Evolutionary conservation across 352 stramenopile genomes (phyloP).

Genomic region (Phytophthora pluvialis): DNA sequence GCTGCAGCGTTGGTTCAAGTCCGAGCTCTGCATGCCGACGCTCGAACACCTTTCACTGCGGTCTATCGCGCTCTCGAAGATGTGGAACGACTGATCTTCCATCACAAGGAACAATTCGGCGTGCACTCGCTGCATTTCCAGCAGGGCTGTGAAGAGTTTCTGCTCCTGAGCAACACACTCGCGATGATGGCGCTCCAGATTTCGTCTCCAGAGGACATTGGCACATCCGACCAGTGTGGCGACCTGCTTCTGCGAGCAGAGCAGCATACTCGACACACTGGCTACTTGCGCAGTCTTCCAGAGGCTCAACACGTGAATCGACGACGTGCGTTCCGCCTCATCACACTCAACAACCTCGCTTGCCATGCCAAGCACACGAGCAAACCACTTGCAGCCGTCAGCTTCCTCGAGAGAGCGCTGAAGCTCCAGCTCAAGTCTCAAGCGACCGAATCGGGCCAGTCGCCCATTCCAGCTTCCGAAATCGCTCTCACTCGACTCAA

Average conservation of each 20-base stretch:
- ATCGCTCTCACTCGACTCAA: constrained; percentile 66
- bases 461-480: constrained; percentile 23
- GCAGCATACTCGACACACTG: constrained; percentile 55
- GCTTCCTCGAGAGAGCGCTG: constrained; percentile 53
- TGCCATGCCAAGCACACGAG: constrained; percentile 57
- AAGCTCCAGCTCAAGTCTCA: constrained; percentile 50
- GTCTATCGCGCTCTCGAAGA: constrained; percentile 43
- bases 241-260: constrained; percentile 52
- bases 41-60: constrained; percentile 9
- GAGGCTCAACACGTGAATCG: constrained; percentile 25
- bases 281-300: constrained; percentile 45
- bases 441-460: constrained; percentile 5
- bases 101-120: constrained; percentile 56
- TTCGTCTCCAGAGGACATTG: constrained; percentile 7
- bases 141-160: constrained; percentile 65
- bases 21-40: constrained; percentile 27
- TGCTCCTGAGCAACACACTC: constrained; percentile 64
- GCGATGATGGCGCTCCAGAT: constrained; percentile 55
- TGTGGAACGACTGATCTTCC: constrained; percentile 50
- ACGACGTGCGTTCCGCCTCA: constrained; percentile 47
- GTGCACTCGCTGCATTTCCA: constrained; percentile 51
- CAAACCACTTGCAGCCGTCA: constrained; percentile 50
- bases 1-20: constrained; percentile 46
- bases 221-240: constrained; percentile 23
- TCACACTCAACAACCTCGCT: constrained; percentile 75